Evolutionary conservation across 352 stramenopile genomes (phyloP), one percentile per base, ranked within the genome.

Genomic region (Phytophthora boehmeriae): DNA sequence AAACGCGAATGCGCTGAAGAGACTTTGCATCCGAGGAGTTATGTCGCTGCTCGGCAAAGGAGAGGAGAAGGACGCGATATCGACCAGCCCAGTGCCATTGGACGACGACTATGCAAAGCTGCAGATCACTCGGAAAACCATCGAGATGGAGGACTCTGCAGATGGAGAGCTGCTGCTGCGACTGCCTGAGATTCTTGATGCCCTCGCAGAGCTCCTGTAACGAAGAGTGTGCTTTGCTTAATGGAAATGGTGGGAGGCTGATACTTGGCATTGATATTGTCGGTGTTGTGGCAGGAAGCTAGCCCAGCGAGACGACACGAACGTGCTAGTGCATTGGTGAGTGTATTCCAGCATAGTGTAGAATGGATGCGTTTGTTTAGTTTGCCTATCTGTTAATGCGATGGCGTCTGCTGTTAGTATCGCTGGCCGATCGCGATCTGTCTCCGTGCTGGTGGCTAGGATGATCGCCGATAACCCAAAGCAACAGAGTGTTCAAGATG

Each of bases 321-420:
- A 80, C 46, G 69, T 91, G 16, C 62, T 93, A 30, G 78, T 93
- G 46, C 84, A 93, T 67, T 93, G 84, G 84, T 93, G 53, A 13
- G 45, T 42, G 19, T 30, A n/a, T n/a, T n/a, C 6, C 14, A 11
- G 16, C 5, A 2, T 42, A 30, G 10, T 39, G 8, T 10, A 27
- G 10, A 42, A 10, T 30, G n/a, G n/a, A n/a, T n/a, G n/a, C n/a
- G n/a, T n/a, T n/a, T n/a, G n/a, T n/a, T n/a, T n/a, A n/a, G n/a
- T n/a, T n/a, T n/a, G n/a, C n/a, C 22, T 20, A 8, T 36, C 3
- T 4, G 20, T 20, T 45, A 13, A 20, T 43, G 19, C n/a, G n/a
- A 30, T 25, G 19, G 43, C 8, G 27, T 53, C 36, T 41, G 35
- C n/a, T 35, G n/a, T 51, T 41, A 93, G 84, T 35, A 70, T 93